Percentiles rank a stretch among this genome's conserved stretches.
Conservation (phyloP, 2,329 filamentous ascomycete genomes). For the Nigrospora osmanthi region DNA sequence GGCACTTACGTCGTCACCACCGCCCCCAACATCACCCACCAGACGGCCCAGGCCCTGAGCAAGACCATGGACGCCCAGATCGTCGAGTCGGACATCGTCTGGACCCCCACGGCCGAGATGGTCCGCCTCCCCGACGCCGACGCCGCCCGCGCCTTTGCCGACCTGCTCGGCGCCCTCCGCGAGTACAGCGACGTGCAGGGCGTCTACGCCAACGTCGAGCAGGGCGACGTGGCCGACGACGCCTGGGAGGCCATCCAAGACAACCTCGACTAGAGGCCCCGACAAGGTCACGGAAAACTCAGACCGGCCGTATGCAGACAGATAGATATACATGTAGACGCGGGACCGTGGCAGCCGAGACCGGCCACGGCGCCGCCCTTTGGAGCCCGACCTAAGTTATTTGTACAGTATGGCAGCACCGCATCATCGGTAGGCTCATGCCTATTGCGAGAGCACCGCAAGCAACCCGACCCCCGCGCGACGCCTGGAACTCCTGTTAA, state of each 20-base stretch:
- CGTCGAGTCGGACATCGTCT: slow-evolving; percentile 72
- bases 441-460: background rate
- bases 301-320: background rate
- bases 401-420: slow-evolving; percentile 1
- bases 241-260: slow-evolving; percentile 45
- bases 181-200: slow-evolving; percentile 69
- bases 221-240: slow-evolving; percentile 42
- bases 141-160: slow-evolving; percentile 46
- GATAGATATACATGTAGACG: background rate
- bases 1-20: slow-evolving; percentile 66
- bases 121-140: slow-evolving; percentile 52
- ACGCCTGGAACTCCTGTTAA: background rate
- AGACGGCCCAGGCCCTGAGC: slow-evolving; percentile 56
- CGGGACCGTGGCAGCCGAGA: background rate
- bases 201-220: slow-evolving; percentile 64
- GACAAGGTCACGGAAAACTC: background rate
- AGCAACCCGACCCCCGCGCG: background rate
- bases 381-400: too few relatives aligned
- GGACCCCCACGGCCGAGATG: slow-evolving; percentile 73
- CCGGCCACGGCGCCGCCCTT: too few relatives aligned
- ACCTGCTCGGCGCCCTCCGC: slow-evolving; percentile 51
- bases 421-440: too few relatives aligned
- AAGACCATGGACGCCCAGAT: slow-evolving; percentile 59
- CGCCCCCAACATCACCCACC: slow-evolving; percentile 55
- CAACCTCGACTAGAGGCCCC: slow-evolving; percentile 32